Evolutionary conservation across 2,329 filamentous ascomycete genomes (phyloP).

Genomic region (Diplodia seriata): DNA sequence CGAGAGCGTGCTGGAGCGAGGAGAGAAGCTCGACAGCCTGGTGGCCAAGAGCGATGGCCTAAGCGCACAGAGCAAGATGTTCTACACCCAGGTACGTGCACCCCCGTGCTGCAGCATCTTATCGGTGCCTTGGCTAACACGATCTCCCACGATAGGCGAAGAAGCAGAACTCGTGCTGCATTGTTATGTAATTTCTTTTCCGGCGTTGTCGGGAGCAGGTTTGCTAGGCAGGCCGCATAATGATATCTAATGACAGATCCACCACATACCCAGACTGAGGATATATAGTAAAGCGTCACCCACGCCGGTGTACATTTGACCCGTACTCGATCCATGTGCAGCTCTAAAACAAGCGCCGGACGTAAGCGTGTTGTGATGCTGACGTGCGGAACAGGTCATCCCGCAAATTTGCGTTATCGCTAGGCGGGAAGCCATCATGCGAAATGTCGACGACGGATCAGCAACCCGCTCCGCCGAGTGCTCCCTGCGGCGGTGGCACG

Average conservation of each 20-base stretch:
- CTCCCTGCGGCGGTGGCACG: slow-evolving; percentile 10
- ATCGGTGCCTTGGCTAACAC: slow-evolving; percentile 27
- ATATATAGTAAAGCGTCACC: slow-evolving; percentile 25
- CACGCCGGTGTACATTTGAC: slow-evolving; percentile 8
- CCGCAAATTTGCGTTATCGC: slow-evolving; percentile 15
- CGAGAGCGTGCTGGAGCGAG: slow-evolving; percentile 83
- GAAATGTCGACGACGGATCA: slow-evolving; percentile 10
- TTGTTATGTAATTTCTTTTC: slow-evolving; percentile 55
- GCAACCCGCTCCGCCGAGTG: not conserved
- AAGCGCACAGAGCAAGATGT: slow-evolving; percentile 95
- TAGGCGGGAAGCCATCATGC: slow-evolving; percentile 10
- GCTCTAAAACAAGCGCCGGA: slow-evolving; percentile 7
- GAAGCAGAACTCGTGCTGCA: slow-evolving; percentile 68
- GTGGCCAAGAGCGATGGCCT: slow-evolving; percentile 92
- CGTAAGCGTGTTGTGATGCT: not conserved
- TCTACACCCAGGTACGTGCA: slow-evolving; percentile 75
- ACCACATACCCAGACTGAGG: slow-evolving; percentile 32
- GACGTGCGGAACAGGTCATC: slow-evolving; percentile 16
- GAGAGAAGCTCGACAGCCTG: slow-evolving; percentile 94
- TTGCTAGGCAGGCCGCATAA: slow-evolving; percentile 30
- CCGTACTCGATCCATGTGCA: not conserved
- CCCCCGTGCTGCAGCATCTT: not conserved
- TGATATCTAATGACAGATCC: slow-evolving; percentile 32
- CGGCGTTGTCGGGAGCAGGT: slow-evolving; percentile 25
- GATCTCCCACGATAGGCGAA: slow-evolving; percentile 53